phyloP scores from a whole-genome alignment of 2,329 filamentous ascomycete species.

The Xylariaceae sp. region DNA sequence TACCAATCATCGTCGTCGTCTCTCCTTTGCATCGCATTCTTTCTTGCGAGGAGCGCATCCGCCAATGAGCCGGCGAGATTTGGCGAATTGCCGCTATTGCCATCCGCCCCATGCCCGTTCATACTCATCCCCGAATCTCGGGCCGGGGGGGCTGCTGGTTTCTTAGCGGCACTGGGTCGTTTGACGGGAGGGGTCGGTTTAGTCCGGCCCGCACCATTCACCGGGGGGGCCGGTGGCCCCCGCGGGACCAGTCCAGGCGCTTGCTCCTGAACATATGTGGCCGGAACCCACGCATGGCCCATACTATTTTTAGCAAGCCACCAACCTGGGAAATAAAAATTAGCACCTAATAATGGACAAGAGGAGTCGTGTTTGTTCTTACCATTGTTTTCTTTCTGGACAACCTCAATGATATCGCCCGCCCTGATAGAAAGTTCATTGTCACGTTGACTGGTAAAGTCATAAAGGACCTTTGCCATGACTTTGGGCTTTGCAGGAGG shows the following conservation, averaged over 20 bases:
- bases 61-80: constrained; percentile 70
- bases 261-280: constrained; percentile 88
- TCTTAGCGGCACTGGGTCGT: constrained; percentile 67
- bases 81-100: constrained; percentile 67
- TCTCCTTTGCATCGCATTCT: constrained; percentile 70
- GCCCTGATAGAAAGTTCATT: constrained; percentile 80
- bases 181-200: constrained; percentile 76
- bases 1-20: constrained; percentile 68
- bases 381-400: constrained; percentile 97
- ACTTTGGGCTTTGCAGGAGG: constrained; percentile 65
- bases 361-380: constrained; percentile 35
- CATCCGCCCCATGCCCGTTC: constrained; percentile 53
- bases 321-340: constrained; percentile 64
- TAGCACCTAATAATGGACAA: constrained; percentile 28
- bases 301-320: constrained; percentile 76
- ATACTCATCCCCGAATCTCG: constrained; percentile 68
- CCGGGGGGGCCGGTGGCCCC: constrained; percentile 62
- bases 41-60: constrained; percentile 71
- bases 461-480: constrained; percentile 86
- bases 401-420: constrained; percentile 79
- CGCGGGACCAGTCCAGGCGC: constrained; percentile 58
- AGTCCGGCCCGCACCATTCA: constrained; percentile 45
- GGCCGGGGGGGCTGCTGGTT: constrained; percentile 64
- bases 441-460: constrained; percentile 77
- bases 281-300: constrained; percentile 88